Evolutionary conservation across 1,139 yeast genomes (phyloP), one percentile per base, ranked within the genome.

Genomic region (Kodamaea sp.): DNA sequence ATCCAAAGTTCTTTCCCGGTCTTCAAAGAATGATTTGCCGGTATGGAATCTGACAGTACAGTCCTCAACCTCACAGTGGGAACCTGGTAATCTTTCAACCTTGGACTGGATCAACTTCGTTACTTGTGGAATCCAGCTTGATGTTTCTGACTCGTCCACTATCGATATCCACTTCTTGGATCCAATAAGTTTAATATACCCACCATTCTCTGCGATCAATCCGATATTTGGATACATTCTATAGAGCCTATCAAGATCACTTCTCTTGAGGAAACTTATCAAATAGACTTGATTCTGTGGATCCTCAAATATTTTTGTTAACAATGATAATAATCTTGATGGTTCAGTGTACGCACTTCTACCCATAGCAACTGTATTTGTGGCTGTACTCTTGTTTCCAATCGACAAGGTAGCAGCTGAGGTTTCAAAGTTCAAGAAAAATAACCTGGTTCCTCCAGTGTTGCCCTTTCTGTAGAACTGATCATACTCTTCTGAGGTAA

Each of bases 131-230:
- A 83, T 78, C 87, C 95, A 87, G 7, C 61, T 58, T 22, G 64
- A 56, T 43, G 72, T 61, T 36, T 74, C 77, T 2, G 58, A 55
- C 37, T 73, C 73, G 37, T 80, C 78, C 15, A 77, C 76, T 28
- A 86, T 65, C 3, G 85, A 71, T 22, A 77, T 61, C 97, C 97
- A 90, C 11, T 66, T 63, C 18, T 68, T 66, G 8, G 68, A 58
- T 2, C 73, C 73, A 20, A 78, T 70, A 16, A 83, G 52, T 51
- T 76, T 80, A 20, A 84, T 74, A 45, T 68, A 81, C 2, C 89
- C 95, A 24, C 97, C 97, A 53, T 84, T 82, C 57, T 90, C 97
- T 1, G 96, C 95, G 45, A 90, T 80, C 33, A 90, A 66, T 0
- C 97, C 97, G 22, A 90, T 55, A 26, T 76, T 76, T 2, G 83